These are phyloP conservation scores for Pterocarpus macrocarpus DNA, from an alignment of 306 rosid species.

Conservation along the genomic window DNA sequence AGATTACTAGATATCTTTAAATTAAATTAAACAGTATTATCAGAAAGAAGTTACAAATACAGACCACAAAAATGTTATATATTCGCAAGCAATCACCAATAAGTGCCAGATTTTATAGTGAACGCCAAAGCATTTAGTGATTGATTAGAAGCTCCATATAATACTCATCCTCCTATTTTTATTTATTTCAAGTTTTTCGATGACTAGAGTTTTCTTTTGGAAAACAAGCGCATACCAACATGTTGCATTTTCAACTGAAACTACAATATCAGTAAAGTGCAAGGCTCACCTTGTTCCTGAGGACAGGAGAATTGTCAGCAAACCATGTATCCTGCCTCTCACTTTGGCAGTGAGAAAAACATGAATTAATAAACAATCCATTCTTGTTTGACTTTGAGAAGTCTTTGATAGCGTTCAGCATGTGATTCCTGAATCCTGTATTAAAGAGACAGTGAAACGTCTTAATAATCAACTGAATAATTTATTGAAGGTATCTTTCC, in stretches of 20 bases:
- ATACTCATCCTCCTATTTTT: too few relatives aligned
- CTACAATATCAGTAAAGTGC: background rate
- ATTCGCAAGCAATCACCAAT: background rate
- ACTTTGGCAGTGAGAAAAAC: constrained; percentile 94
- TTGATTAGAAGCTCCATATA: too few relatives aligned
- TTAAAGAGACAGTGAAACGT: constrained; percentile 21
- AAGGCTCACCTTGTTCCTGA: constrained; percentile 71
- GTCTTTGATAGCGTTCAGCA: constrained; percentile 65
- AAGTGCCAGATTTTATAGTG: background rate
- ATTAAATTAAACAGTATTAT: background rate
- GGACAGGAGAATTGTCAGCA: constrained; percentile 77
- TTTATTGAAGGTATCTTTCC: constrained; percentile 8
- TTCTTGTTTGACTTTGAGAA: constrained; percentile 68
- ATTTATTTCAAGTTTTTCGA: too few relatives aligned
- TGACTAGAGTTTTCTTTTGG: too few relatives aligned
- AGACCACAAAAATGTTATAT: background rate
- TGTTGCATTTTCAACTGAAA: constrained; percentile 7
- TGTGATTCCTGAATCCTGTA: constrained; percentile 87
- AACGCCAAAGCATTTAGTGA: background rate
- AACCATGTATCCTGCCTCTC: constrained; percentile 99
- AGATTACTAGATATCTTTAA: constrained; percentile 23
- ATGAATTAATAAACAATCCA: constrained; percentile 86
- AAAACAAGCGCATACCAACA: too few relatives aligned
- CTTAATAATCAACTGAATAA: background rate
- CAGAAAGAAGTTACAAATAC: background rate